A percentile compares a stretch with the other conserved stretches of the same genome.
Evolutionary conservation across 1,284 basidiomycete genomes (phyloP).

Genomic region (Peniophora sp.): DNA sequence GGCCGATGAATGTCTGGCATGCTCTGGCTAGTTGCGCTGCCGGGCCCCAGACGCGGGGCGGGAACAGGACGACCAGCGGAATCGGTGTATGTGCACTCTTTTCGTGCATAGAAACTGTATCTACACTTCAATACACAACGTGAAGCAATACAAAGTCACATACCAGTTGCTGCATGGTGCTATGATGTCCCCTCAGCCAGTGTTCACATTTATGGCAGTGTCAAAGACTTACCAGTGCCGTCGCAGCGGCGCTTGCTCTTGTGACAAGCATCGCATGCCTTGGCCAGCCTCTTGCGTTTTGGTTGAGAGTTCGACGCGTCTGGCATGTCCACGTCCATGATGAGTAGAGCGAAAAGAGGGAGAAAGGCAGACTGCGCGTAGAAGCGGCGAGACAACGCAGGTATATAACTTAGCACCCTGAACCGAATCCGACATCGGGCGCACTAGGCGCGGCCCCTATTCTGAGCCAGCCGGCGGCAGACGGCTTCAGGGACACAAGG

Average conservation of each 20-base stretch:
- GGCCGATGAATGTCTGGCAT: constrained; percentile 9
- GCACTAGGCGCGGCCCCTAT: too few species aligned
- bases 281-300: constrained; percentile 35
- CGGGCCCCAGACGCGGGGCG: constrained; percentile 42
- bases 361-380: too few species aligned
- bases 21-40: constrained; percentile 12
- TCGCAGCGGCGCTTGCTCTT: constrained; percentile 78
- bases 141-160: constrained; percentile 12
- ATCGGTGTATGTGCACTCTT: constrained; percentile 74
- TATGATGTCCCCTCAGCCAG: constrained; percentile 19
- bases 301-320: constrained; percentile 20
- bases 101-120: constrained; percentile 67
- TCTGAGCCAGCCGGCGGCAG: too few species aligned
- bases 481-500: too few species aligned
- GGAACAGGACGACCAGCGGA: constrained; percentile 69
- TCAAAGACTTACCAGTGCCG: constrained; percentile 52
- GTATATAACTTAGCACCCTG: too few species aligned
- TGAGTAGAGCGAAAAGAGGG: too few species aligned
- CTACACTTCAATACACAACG: constrained; percentile 5
- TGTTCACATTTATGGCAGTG: constrained; percentile 7
- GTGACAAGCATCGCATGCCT: constrained; percentile 79
- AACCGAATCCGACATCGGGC: too few species aligned
- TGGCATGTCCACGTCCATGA: constrained; percentile 3
- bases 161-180: constrained; percentile 79
- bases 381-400: too few species aligned